A percentile compares a stretch with the other conserved stretches of the same genome.
phyloP scores from a whole-genome alignment of 164 flowering plant species.

The Brasenia schreberi region DNA sequence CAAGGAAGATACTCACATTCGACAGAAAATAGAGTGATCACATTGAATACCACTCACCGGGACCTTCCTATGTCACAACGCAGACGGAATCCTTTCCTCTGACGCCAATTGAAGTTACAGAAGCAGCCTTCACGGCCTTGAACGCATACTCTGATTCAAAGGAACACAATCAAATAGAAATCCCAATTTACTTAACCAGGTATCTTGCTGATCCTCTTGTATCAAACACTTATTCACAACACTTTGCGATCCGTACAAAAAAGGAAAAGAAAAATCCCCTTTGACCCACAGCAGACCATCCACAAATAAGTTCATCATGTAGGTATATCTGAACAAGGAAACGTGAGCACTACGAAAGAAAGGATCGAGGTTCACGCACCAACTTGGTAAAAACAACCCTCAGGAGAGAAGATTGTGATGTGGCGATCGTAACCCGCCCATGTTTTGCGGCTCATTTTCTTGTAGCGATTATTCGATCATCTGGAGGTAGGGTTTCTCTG shows the following conservation, averaged over 20 bases:
- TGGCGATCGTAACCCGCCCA: conserved; percentile 99
- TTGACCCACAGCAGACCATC: too few relatives aligned
- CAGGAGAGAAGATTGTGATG: conserved; percentile 95
- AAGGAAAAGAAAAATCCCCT: too few relatives aligned
- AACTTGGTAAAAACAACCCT: conserved; percentile 93
- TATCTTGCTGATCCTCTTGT: neutral
- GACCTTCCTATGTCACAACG: conserved; percentile 93
- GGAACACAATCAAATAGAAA: neutral
- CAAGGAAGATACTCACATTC: neutral
- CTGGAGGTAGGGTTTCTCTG: neutral
- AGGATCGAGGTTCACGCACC: conserved; percentile 23
- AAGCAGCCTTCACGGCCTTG: conserved; percentile 89
- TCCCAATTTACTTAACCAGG: too few relatives aligned
- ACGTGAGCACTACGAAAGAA: neutral
- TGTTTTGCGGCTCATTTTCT: conserved; percentile 74
- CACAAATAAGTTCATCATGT: too few relatives aligned
- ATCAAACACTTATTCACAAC: neutral
- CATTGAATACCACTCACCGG: conserved; percentile 42
- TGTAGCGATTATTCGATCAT: neutral
- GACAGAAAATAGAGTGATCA: neutral
- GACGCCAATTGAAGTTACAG: conserved; percentile 87
- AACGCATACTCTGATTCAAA: conserved; percentile 72
- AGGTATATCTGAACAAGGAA: too few relatives aligned
- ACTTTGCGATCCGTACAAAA: neutral
- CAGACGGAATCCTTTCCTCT: conserved; percentile 90